phyloP scores from a whole-genome alignment of 163 green algal genomes.

The Chlamydomonas reinhardtii region DNA sequence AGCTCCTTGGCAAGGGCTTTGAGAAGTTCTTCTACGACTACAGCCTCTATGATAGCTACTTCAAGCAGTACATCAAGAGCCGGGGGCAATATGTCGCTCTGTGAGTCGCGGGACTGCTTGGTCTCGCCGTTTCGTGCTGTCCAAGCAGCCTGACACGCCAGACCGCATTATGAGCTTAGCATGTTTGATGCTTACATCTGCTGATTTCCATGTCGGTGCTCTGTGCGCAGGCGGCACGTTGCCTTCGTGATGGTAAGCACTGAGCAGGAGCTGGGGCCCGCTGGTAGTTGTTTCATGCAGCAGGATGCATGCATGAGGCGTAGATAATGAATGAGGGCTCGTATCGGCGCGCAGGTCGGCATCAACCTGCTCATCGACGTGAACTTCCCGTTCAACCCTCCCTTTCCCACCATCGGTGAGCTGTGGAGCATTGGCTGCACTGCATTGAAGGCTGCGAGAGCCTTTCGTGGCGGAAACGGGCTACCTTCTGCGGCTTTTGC shows the following conservation, averaged over 20 bases:
- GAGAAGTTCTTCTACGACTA: conserved; percentile 68
- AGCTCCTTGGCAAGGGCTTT: conserved; percentile 52
- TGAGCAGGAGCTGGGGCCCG: not conserved
- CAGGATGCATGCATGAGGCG: too few species aligned
- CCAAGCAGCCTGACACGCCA: not conserved
- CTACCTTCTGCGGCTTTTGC: too few species aligned
- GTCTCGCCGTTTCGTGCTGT: too few species aligned
- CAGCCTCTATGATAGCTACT: conserved; percentile 44
- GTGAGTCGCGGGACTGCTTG: conserved; percentile 45
- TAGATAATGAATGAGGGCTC: not conserved
- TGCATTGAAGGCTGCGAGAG: too few species aligned
- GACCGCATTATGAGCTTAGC: not conserved
- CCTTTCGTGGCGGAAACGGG: too few species aligned
- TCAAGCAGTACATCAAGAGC: conserved; percentile 59
- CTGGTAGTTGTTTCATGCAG: not conserved
- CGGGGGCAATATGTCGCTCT: conserved; percentile 58
- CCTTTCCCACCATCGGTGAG: conserved; percentile 77
- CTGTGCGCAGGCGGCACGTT: conserved; percentile 57
- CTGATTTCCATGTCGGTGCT: too few species aligned
- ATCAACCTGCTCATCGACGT: conserved; percentile 60
- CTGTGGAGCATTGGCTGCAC: too few species aligned
- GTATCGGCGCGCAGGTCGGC: not conserved
- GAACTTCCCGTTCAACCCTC: conserved; percentile 71
- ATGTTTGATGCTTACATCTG: too few species aligned
- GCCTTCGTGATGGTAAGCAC: conserved; percentile 53